These are phyloP conservation scores for Corylus avellana DNA, from an alignment of 306 rosid species.

Conservation along the genomic window DNA sequence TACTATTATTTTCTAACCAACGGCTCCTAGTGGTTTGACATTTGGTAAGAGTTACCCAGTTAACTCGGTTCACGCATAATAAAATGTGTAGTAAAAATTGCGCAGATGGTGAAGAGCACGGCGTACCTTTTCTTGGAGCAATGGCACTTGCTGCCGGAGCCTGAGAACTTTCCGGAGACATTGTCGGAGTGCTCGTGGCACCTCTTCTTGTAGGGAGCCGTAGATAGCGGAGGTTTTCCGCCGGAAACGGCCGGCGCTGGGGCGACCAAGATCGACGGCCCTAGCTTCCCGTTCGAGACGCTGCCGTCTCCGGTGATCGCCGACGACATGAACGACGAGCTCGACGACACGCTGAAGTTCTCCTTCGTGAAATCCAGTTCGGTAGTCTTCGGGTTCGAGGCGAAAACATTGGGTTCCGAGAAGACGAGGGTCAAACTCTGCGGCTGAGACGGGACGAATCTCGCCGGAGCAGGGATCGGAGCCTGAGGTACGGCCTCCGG, in stretches of 20 bases:
- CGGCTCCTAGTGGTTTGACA: too few species aligned
- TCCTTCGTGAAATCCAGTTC: slow-evolving; percentile 68
- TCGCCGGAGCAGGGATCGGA: slow-evolving; percentile 24
- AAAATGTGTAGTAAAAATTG: background rate
- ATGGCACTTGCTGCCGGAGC: slow-evolving; percentile 73
- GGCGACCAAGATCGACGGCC: slow-evolving; percentile 54
- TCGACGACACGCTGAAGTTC: slow-evolving; percentile 76
- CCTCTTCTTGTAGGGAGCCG: slow-evolving; percentile 54
- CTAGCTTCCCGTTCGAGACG: slow-evolving; percentile 80
- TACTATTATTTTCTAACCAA: background rate
- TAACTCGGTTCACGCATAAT: slow-evolving; percentile 8
- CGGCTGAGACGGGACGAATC: slow-evolving; percentile 46
- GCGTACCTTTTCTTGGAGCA: slow-evolving; percentile 82
- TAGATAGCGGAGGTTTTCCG: slow-evolving; percentile 64
- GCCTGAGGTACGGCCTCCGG: slow-evolving; percentile 23
- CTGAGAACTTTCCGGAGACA: slow-evolving; percentile 58
- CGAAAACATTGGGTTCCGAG: slow-evolving; percentile 51
- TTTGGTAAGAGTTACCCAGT: background rate
- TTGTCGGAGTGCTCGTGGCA: slow-evolving; percentile 68
- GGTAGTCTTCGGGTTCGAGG: slow-evolving; percentile 35
- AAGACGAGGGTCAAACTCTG: slow-evolving; percentile 77
- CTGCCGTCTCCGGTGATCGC: slow-evolving; percentile 87
- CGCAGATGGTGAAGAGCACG: background rate
- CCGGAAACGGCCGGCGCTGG: slow-evolving; percentile 47
- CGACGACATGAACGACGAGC: slow-evolving; percentile 84